Evolutionary conservation across 257 asterid species (phyloP).

Genomic region (Salvia rosmarinus): DNA sequence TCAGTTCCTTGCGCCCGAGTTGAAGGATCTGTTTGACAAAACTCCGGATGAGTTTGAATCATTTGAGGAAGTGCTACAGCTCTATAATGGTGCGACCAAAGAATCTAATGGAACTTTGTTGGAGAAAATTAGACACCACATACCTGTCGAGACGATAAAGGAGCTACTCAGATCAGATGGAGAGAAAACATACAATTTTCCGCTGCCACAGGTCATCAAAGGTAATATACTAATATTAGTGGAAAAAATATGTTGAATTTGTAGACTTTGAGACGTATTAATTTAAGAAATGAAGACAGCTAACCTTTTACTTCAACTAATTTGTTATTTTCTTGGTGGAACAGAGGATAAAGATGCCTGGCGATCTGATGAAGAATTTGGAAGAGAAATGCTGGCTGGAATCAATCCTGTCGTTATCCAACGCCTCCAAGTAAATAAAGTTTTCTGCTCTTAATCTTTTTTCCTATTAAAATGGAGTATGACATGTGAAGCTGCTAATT

Average conservation of each 20-base stretch:
- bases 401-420: constrained; percentile 66
- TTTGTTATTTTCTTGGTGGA: constrained; percentile 9
- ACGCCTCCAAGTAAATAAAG: constrained; percentile 60
- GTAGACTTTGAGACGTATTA: background rate
- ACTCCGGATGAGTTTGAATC: constrained; percentile 72
- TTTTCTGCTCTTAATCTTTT: constrained; percentile 6
- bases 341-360: constrained; percentile 68
- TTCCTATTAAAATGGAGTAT: background rate
- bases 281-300: background rate
- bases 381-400: constrained; percentile 83
- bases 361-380: constrained; percentile 81
- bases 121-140: constrained; percentile 46
- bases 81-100: constrained; percentile 60
- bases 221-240: constrained; percentile 53
- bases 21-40: constrained; percentile 58
- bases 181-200: constrained; percentile 57
- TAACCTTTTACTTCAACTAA: background rate
- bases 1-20: constrained; percentile 69
- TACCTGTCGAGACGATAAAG: constrained; percentile 60
- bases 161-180: constrained; percentile 72
- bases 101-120: constrained; percentile 43
- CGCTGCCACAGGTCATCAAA: constrained; percentile 65
- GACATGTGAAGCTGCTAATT: constrained; percentile 14
- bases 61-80: constrained; percentile 64
- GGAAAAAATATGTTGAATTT: background rate